Evolutionary conservation across 108 stramenopile genomes (phyloP).

Genomic region (Mediolabrus comicus): DNA sequence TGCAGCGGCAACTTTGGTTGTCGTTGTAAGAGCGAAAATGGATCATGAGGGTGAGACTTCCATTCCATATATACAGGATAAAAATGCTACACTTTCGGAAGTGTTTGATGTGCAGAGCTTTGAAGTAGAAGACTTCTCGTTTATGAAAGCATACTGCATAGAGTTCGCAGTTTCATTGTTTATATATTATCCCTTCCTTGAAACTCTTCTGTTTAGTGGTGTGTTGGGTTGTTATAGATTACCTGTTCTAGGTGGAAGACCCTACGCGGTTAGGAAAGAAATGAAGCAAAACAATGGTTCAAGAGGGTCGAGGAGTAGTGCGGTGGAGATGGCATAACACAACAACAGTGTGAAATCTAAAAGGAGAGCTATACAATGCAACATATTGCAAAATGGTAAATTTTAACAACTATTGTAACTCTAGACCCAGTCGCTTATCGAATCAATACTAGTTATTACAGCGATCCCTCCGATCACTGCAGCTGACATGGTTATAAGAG

Average conservation of each 20-base stretch:
- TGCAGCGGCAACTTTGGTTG: constrained; percentile 48
- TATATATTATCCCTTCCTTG: constrained; percentile 61
- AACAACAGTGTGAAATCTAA: too few species aligned
- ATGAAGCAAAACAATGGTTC: constrained; percentile 1
- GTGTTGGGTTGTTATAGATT: constrained; percentile 49
- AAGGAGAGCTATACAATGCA: too few species aligned
- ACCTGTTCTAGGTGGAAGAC: constrained; percentile 59
- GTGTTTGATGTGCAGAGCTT: neutral
- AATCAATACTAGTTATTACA: constrained; percentile 27
- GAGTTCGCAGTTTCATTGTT: constrained; percentile 61
- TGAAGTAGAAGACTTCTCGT: constrained; percentile 36
- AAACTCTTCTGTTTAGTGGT: constrained; percentile 64
- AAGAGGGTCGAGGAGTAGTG: neutral
- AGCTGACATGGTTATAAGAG: constrained; percentile 21
- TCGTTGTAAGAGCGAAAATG: constrained; percentile 50
- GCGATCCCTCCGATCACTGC: constrained; percentile 37
- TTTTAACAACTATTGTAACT: neutral
- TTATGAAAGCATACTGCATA: constrained; percentile 56
- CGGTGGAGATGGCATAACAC: neutral
- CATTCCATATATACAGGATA: neutral
- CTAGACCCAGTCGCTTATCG: constrained; percentile 27
- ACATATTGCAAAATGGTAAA: neutral
- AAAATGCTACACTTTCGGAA: neutral
- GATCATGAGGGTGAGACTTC: constrained; percentile 14
- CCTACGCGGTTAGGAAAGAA: constrained; percentile 44